Conservation (phyloP, 257 asterid genomes). For the Rhazya stricta region DNA sequence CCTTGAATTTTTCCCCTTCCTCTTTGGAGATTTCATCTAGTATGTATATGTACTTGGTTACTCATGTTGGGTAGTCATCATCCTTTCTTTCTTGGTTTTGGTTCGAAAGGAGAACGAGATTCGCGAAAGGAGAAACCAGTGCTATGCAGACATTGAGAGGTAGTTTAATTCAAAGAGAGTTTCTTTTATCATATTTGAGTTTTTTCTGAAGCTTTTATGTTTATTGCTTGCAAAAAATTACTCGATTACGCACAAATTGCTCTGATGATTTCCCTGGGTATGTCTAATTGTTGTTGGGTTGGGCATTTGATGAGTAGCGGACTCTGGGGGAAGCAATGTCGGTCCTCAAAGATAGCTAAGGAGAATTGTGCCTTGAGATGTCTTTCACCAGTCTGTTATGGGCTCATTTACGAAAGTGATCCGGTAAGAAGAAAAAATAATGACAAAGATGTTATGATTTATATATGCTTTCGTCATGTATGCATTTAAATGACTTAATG, state of each 20-base stretch:
- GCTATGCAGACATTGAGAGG: constrained; percentile 88
- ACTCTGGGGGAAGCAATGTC: constrained; percentile 79
- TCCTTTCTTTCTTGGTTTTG: constrained; percentile 1
- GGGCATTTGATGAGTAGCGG: constrained; percentile 42
- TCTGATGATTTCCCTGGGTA: not conserved
- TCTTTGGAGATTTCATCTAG: not conserved
- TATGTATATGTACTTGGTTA: not conserved
- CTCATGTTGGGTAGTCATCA: not conserved
- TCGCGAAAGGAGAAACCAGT: constrained; percentile 62
- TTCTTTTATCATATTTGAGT: not conserved
- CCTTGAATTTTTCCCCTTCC: no score
- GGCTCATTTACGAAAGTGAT: constrained; percentile 81
- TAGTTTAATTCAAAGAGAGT: constrained; percentile 18
- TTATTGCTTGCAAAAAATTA: not conserved
- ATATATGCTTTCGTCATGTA: not conserved
- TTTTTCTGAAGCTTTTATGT: not conserved
- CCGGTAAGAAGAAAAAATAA: constrained; percentile 50
- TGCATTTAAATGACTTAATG: not conserved
- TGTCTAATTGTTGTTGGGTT: not conserved
- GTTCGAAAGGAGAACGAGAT: constrained; percentile 54
- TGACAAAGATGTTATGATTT: not conserved
- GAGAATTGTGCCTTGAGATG: constrained; percentile 88
- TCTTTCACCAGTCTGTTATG: constrained; percentile 72
- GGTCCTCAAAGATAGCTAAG: constrained; percentile 56
- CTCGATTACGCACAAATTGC: not conserved